These are phyloP conservation scores for Trypanosoma brucei DNA, from an alignment of 208 protist species.

Conservation along the genomic window DNA sequence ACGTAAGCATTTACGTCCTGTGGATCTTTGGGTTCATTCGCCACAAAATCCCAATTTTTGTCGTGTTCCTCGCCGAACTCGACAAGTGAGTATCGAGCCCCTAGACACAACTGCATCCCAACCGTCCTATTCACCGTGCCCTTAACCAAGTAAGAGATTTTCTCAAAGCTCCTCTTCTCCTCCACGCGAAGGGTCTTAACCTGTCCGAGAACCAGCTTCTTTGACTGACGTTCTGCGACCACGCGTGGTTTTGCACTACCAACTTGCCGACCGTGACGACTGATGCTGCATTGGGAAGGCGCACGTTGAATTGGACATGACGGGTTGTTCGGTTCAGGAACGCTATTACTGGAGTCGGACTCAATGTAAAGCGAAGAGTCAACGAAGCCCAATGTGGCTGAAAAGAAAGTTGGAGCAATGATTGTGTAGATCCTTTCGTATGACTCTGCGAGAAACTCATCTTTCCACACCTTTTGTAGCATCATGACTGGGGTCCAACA, in stretches of 20 bases:
- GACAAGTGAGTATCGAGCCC: slow-evolving; percentile 67
- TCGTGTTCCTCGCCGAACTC: slow-evolving; percentile 59
- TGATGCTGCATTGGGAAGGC: no score
- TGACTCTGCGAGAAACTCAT: slow-evolving; percentile 47
- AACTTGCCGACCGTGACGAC: no score
- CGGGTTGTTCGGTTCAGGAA: neutral
- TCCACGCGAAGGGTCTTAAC: slow-evolving; percentile 59
- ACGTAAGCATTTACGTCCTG: neutral
- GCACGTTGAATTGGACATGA: neutral
- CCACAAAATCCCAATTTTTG: slow-evolving; percentile 71
- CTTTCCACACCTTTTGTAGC: slow-evolving; percentile 74
- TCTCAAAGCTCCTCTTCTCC: slow-evolving; percentile 51
- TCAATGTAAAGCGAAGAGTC: slow-evolving; percentile 63
- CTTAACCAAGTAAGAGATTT: slow-evolving; percentile 71
- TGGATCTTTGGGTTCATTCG: slow-evolving; percentile 41
- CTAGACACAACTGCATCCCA: slow-evolving; percentile 82
- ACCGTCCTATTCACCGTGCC: slow-evolving; percentile 49
- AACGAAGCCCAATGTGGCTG: slow-evolving; percentile 72
- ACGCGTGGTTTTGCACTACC: neutral
- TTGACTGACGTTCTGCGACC: slow-evolving; percentile 4
- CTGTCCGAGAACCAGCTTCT: slow-evolving; percentile 36
- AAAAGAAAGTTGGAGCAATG: slow-evolving; percentile 55
- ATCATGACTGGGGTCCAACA: slow-evolving; percentile 64
- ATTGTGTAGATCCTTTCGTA: slow-evolving; percentile 56
- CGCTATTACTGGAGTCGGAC: slow-evolving; percentile 8